Evolutionary conservation across 495 filamentous ascomycete genomes (phyloP), one percentile per base, ranked within the genome.

Genomic region (Neurospora discreta): DNA sequence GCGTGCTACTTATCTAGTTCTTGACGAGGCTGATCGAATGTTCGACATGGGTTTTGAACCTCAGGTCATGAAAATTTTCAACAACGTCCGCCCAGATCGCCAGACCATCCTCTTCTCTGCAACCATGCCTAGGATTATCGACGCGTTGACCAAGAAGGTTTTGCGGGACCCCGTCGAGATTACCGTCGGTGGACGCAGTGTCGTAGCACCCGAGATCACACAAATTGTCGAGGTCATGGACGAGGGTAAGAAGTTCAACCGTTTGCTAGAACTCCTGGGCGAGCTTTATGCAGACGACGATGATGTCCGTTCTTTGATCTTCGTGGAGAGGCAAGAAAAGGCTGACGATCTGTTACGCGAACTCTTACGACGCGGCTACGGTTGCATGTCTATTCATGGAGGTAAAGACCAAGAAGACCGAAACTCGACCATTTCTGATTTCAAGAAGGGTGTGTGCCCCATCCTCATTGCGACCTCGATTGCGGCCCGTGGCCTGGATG

Each of bases 31-130:
- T 23, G 96, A 99, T 77, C 90, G 96, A 60, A 99, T 99, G 96
- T 98, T 98, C 75, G 96, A 99, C 79, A 98, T 99, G 96, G 96
- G 96, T 6, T 98, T 99, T 73, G 95, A 97, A 80, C 95, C 95
- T 1, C 96, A 98, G 76, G 93, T 99, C 67, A 95, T 95, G 91
- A 98, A 97, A 80, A 94, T 99, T 71, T 87, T 98, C 75, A 88
- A 86, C 73, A 97, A 95, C 77, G 90, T 97, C 73, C 90, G 96
- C 58, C 94, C 95, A 0, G 90, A 98, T 77, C 89, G 92, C 18
- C 96, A 99, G 79, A 97, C 93, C 0, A 93, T 98, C 23, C 84
- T 98, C 23, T 98, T 98, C 80, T 98, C 95, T 0, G 96, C 96
- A 13, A 99, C 96, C 0, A 97, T 98, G 83, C 95, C 95, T n/a